Percentiles rank a stretch among this genome's conserved stretches.
Conservation (phyloP, 2,329 filamentous ascomycete species). For the Scedosporium minutisporum region DNA sequence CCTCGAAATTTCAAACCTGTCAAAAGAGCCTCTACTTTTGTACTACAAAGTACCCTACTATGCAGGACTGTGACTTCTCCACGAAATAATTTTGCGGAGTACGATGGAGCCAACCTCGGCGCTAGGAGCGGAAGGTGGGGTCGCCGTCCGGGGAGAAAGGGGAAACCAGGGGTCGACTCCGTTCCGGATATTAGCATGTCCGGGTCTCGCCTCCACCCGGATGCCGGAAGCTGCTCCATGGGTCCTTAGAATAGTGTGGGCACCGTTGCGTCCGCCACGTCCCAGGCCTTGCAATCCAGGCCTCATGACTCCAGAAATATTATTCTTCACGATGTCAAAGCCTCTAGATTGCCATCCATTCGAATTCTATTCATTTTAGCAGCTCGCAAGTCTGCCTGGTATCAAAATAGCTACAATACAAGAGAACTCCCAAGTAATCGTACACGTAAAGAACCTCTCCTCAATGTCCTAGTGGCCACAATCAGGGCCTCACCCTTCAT, state of each 20-base stretch:
- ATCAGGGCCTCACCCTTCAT: neutral
- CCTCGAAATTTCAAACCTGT: neutral
- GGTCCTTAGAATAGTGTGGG: too few species aligned
- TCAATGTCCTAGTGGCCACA: neutral
- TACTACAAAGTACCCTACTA: neutral
- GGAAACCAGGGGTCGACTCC: neutral
- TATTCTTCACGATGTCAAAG: too few species aligned
- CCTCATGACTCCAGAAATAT: too few species aligned
- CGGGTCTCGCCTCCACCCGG: too few species aligned
- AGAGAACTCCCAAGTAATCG: neutral
- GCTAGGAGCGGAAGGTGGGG: neutral
- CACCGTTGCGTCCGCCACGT: too few species aligned
- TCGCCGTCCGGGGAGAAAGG: neutral
- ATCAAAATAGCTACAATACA: constrained; percentile 1
- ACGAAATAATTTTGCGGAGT: too few species aligned
- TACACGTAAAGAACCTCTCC: neutral
- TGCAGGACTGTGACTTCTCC: neutral
- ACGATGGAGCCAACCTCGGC: neutral
- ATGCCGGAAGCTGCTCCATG: too few species aligned
- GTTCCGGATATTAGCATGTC: too few species aligned
- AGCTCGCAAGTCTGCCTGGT: neutral
- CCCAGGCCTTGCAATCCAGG: too few species aligned
- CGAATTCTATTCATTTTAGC: neutral
- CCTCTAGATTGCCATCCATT: too few species aligned
- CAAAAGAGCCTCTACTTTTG: neutral